Evolutionary conservation across 352 stramenopile genomes (phyloP).

Genomic region (Aphanomyces stellatus): DNA sequence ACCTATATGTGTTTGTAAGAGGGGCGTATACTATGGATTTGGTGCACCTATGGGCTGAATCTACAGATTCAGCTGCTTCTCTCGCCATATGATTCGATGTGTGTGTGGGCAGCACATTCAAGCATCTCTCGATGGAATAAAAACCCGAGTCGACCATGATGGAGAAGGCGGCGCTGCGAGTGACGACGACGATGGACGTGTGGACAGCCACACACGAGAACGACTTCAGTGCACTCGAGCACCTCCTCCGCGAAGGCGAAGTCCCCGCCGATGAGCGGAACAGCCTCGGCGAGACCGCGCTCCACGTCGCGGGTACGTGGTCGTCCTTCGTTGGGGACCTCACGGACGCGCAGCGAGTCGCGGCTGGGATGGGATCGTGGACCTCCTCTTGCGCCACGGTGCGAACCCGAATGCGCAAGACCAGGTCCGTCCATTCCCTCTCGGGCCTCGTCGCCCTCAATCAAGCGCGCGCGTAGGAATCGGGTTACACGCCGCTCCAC

Average conservation of each 20-base stretch:
- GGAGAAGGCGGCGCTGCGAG: neutral
- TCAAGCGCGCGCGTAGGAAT: conserved; percentile 38
- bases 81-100: neutral
- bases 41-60: neutral
- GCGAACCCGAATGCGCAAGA: conserved; percentile 45
- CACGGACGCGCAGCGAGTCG: conserved; percentile 25
- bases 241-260: conserved; percentile 8
- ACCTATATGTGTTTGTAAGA: neutral
- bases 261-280: conserved; percentile 46
- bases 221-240: conserved; percentile 1
- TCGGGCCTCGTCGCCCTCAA: neutral
- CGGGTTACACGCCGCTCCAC: conserved; percentile 71
- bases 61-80: neutral
- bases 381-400: conserved; percentile 46
- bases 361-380: conserved; percentile 43
- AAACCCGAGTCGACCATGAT: neutral
- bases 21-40: neutral
- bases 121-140: conserved; percentile 1
- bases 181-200: neutral
- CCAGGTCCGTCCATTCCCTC: conserved; percentile 33
- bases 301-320: conserved; percentile 44
- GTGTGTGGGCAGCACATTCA: no score
- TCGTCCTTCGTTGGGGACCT: neutral
- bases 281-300: conserved; percentile 57
- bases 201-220: conserved; percentile 15